These are phyloP conservation scores for Cercospora citrullina DNA, from an alignment of 2,329 filamentous ascomycete genomes.

Conservation along the genomic window DNA sequence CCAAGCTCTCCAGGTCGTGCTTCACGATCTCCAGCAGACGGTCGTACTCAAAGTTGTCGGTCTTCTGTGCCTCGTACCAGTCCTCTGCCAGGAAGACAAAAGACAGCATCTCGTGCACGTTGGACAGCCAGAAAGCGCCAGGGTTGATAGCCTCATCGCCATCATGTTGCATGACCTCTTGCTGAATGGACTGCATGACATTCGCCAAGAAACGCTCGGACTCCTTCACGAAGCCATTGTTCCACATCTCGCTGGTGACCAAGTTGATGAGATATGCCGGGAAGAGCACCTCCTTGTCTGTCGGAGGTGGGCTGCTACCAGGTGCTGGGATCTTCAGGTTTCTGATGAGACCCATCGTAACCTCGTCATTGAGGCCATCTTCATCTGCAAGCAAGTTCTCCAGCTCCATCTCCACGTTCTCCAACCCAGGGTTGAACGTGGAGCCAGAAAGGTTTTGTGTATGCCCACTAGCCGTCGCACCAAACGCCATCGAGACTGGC, in stretches of 20 bases:
- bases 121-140: constrained; percentile 97
- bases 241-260: constrained; percentile 99
- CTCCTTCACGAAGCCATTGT: constrained; percentile 99
- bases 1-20: constrained; percentile 94
- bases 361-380: constrained; percentile 93
- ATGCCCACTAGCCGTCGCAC: constrained; percentile 60
- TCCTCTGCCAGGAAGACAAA: constrained; percentile 99
- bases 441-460: constrained; percentile 72
- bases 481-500: constrained; percentile 91
- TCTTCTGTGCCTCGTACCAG: constrained; percentile 99
- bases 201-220: constrained; percentile 98
- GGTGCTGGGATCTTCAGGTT: constrained; percentile 95
- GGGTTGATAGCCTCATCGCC: constrained; percentile 96
- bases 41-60: constrained; percentile 98
- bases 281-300: constrained; percentile 98
- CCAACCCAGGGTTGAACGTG: constrained; percentile 75
- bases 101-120: constrained; percentile 99
- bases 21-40: constrained; percentile 97
- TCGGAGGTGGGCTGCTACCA: constrained; percentile 81
- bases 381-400: constrained; percentile 93
- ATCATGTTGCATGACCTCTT: constrained; percentile 98
- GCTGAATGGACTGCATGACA: constrained; percentile 99
- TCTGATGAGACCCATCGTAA: constrained; percentile 91
- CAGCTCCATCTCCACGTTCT: constrained; percentile 92
- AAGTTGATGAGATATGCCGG: constrained; percentile 98